Conservation (phyloP, 2,329 filamentous ascomycete genomes). For the Phialophora tarda region DNA sequence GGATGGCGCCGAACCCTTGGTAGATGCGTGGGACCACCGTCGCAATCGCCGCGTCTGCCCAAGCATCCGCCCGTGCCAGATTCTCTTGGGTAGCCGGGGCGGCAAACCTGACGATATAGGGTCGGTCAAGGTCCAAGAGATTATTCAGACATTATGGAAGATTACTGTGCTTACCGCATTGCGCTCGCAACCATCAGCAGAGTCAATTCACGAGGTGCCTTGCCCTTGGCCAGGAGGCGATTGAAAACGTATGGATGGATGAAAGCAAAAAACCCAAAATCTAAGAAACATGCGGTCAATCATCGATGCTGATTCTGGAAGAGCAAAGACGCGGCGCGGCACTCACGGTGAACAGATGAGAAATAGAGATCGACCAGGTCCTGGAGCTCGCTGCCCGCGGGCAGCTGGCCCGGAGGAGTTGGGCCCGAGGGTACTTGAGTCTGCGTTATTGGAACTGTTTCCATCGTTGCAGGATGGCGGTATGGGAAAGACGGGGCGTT, state of each 20-base stretch:
- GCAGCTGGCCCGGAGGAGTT: background rate
- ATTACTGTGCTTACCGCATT: background rate
- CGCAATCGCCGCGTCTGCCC: conserved; percentile 1
- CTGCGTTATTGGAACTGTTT: background rate
- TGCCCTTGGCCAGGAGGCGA: conserved; percentile 2
- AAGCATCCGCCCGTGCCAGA: conserved; percentile 1
- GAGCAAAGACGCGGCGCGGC: background rate
- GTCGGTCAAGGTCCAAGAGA: background rate
- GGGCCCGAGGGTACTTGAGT: background rate
- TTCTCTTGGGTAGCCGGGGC: conserved; percentile 1
- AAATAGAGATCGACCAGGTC: background rate
- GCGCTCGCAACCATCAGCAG: conserved; percentile 2
- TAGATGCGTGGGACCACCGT: background rate
- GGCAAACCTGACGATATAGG: background rate
- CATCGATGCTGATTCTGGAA: background rate
- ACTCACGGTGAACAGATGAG: conserved; percentile 5
- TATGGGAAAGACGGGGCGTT: too few relatives aligned
- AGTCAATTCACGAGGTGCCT: conserved; percentile 4
- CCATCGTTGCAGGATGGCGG: too few relatives aligned
- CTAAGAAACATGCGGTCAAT: background rate
- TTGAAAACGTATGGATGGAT: conserved; percentile 1
- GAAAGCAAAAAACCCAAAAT: conserved; percentile 4
- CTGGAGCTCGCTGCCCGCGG: background rate
- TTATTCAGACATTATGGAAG: background rate
- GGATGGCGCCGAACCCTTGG: background rate